Conservation (phyloP, 2,329 filamentous ascomycete species). For the Xylariaceae sp. region DNA sequence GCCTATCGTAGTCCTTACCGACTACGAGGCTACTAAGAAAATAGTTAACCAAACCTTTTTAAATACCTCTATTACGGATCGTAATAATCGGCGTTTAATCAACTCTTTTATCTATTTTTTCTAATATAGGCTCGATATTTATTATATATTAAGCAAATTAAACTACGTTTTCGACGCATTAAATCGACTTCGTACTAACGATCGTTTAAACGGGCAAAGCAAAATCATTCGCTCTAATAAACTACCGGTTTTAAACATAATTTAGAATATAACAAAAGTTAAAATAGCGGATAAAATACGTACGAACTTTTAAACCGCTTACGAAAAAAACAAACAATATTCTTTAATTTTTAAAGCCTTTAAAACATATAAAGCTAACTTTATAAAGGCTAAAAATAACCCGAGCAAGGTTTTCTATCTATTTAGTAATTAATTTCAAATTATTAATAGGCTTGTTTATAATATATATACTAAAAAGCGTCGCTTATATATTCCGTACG, state of each 20-base stretch:
- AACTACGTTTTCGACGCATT: background rate
- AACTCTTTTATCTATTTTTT: constrained; percentile 3
- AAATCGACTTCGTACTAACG: background rate
- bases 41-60: background rate
- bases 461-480: background rate
- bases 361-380: background rate
- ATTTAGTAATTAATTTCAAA: background rate
- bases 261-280: background rate
- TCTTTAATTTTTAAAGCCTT: background rate
- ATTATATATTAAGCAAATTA: background rate
- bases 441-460: constrained; percentile 1
- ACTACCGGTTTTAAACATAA: background rate
- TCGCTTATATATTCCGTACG: background rate
- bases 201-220: background rate
- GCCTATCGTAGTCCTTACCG: background rate
- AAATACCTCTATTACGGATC: background rate
- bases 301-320: background rate
- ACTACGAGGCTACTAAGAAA: background rate
- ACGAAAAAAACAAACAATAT: constrained; percentile 1
- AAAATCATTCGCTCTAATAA: background rate
- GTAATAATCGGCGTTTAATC: background rate
- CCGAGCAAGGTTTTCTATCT: background rate
- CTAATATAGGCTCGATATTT: constrained; percentile 1
- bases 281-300: background rate
- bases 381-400: background rate